Conservation (phyloP, 805 yeast genomes). For the Vanderwaltozyma verrucispora region DNA sequence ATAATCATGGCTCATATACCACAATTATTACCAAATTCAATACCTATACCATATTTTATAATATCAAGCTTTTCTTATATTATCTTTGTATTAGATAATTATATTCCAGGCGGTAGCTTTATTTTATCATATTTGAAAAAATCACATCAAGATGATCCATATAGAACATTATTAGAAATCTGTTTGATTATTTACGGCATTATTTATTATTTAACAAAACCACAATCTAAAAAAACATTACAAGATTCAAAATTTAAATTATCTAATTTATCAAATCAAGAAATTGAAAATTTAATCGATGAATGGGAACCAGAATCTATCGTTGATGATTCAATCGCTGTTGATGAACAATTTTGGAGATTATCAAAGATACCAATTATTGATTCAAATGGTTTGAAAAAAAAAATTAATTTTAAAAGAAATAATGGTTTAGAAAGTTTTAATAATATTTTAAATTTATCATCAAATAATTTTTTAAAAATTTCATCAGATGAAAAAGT, state of each 20-base stretch:
- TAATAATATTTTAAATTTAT: conserved; percentile 47
- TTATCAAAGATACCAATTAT: conserved; percentile 54
- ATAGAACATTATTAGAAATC: conserved; percentile 75
- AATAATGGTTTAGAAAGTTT: conserved; percentile 23
- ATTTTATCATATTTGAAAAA: conserved; percentile 64
- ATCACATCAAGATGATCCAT: conserved; percentile 89
- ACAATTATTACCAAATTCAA: conserved; percentile 19
- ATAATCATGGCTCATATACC: conserved; percentile 15
- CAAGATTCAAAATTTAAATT: conserved; percentile 1
- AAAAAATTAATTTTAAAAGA: conserved; percentile 16
- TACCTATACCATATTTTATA: conserved; percentile 23
- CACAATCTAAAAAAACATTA: conserved; percentile 44
- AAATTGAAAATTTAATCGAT: conserved; percentile 70
- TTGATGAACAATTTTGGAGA: conserved; percentile 38
- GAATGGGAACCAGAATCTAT: conserved; percentile 93
- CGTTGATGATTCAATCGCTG: conserved; percentile 39
- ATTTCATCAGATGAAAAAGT: conserved; percentile 42
- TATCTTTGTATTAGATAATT: conserved; percentile 10
- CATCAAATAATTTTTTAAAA: conserved; percentile 63
- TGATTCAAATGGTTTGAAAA: conserved; percentile 40
- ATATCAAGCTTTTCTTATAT: conserved; percentile 14
- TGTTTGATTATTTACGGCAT: conserved; percentile 71
- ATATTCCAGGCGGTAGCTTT: conserved; percentile 24
- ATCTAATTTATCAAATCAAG: conserved; percentile 37
- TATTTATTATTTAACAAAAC: conserved; percentile 59